Evolutionary conservation across 2,329 filamentous ascomycete genomes (phyloP), one percentile per base, ranked within the genome.

Genomic region (Hypoxylon sp.): DNA sequence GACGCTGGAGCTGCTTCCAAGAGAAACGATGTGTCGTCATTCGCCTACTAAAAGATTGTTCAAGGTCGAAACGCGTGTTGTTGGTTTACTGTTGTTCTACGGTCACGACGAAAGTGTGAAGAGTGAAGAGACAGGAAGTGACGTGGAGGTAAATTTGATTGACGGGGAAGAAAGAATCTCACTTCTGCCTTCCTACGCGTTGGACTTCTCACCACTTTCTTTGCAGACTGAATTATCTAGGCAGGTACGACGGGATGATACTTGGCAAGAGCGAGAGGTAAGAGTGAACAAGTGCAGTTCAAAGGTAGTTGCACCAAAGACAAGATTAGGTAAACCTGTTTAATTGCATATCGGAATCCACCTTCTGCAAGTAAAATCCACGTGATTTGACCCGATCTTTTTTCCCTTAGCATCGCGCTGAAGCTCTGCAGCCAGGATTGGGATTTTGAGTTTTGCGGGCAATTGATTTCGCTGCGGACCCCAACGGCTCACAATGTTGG

Each of bases 401-500:
- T 52, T 53, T 65, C 41, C 67, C 72, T 69, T 72, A 73, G 71
- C 67, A 67, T 61, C 55, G 39, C 23, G 52, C 60, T 68, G 16
- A 55, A 64, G 52, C 43, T 63, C 41, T 59, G 54, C 54, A 39
- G 29, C 34, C 14, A 23, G 61, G 54, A 60, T 14, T 21, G 27
- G 34, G 55, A 37, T 30, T 41, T 53, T 47, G n/a, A 63, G 57
- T 48, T 59, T 39, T 63, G 57, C 63, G 67, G 43, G 53, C 63
- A 62, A 71, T 73, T 68, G 69, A 70, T 30, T 51, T 50, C 34
- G 43, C 41, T 48, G 37, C 29, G 21, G 53, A 61, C 45, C 50
- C 46, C 45, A 32, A 59, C 41, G 41, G 57, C 57, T 47, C 59
- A 80, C 73, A 71, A 93, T 93, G 89, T 84, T 93, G 75, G 86